Percentiles rank a stretch among this genome's conserved stretches.
Evolutionary conservation across 306 rosid genomes (phyloP).

Genomic region (Trifolium repens): DNA sequence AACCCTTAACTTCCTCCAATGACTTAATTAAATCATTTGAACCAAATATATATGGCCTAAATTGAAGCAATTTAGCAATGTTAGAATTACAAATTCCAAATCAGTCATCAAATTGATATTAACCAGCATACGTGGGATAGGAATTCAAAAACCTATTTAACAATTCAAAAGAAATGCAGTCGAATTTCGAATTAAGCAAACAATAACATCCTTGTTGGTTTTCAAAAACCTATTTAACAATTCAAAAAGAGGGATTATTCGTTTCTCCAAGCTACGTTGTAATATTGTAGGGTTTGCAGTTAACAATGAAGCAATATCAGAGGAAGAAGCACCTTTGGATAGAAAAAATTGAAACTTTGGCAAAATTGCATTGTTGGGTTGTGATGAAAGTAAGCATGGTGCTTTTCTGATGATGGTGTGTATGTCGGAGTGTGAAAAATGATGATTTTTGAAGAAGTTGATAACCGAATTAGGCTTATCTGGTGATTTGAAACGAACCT

Average conservation of each 20-base stretch:
- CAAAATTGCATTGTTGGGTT: not conserved
- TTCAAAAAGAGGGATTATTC: not conserved
- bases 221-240: not conserved
- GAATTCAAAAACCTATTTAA: accelerated
- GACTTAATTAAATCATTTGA: not conserved
- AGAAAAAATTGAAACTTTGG: not conserved
- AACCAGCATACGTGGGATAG: not conserved
- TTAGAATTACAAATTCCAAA: not conserved
- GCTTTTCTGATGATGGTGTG: no score
- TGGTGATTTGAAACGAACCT: no score
- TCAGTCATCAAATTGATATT: constrained; percentile 3
- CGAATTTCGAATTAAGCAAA: not conserved
- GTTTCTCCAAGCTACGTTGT: not conserved
- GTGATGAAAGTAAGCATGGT: not conserved
- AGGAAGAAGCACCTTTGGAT: not conserved
- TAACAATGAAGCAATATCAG: not conserved
- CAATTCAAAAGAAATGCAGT: no score
- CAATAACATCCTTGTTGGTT: not conserved
- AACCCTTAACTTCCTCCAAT: constrained; percentile 46
- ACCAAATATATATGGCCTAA: not conserved
- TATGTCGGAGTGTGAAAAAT: no score
- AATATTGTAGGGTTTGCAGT: not conserved
- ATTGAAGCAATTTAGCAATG: not conserved
- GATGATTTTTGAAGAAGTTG: no score
- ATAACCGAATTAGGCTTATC: no score